A percentile compares a stretch with the other conserved stretches of the same genome.
phyloP scores from a whole-genome alignment of 2,329 filamentous ascomycete species.

The Teratosphaeria viscida region DNA sequence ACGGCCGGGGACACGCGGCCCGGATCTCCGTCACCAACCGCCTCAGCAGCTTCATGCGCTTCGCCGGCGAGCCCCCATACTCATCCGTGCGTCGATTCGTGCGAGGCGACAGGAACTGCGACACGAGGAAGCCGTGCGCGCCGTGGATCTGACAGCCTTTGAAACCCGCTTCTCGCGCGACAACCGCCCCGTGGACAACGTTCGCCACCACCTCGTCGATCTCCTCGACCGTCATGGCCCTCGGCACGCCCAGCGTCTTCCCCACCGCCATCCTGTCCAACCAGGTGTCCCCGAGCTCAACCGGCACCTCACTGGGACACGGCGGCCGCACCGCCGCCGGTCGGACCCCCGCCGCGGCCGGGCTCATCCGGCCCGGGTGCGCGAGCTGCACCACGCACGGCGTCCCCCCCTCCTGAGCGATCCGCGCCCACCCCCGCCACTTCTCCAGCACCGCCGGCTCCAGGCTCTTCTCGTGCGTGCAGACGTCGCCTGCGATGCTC shows the following conservation, averaged over 20 bases:
- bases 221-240: conserved; percentile 45
- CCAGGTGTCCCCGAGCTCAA: conserved; percentile 29
- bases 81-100: conserved; percentile 39
- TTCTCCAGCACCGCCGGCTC: conserved; percentile 15
- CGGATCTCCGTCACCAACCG: conserved; percentile 36
- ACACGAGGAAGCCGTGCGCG: conserved; percentile 38
- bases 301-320: conserved; percentile 32
- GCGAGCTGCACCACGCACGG: conserved; percentile 35
- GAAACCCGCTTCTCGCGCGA: conserved; percentile 42
- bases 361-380: conserved; percentile 36
- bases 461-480: conserved; percentile 14
- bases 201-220: conserved; percentile 43
- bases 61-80: conserved; percentile 38
- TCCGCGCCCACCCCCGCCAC: conserved; percentile 26
- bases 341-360: conserved; percentile 30
- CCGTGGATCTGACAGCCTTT: conserved; percentile 45
- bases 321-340: conserved; percentile 23
- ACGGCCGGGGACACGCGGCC: conserved; percentile 31
- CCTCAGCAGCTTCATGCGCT: conserved; percentile 36
- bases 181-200: conserved; percentile 44
- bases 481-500: conserved; percentile 23
- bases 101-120: conserved; percentile 31
- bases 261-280: conserved; percentile 23
- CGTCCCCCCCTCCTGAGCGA: conserved; percentile 30
- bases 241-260: conserved; percentile 37